Evolutionary conservation across 225 moss, liverwort and hornwort species (phyloP).

Genomic region (Anthoceros angustus): DNA sequence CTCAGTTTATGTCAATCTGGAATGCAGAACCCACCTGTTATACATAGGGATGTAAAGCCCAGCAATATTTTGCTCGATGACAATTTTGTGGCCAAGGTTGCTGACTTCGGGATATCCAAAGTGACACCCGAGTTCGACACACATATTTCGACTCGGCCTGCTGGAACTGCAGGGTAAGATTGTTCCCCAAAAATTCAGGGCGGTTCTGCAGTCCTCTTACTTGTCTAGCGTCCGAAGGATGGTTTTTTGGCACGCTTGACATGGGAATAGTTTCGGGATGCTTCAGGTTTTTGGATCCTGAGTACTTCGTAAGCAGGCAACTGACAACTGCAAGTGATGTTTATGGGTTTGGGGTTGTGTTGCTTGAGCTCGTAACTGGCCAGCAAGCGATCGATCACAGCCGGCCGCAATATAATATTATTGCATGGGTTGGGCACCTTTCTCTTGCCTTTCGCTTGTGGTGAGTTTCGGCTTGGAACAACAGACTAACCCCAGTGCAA

Average conservation of each 20-base stretch:
- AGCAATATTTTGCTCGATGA: slow-evolving; percentile 9
- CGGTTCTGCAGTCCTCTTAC: not conserved
- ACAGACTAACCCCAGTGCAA: not conserved
- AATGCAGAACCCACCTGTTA: not conserved
- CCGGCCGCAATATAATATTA: not conserved
- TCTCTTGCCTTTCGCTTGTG: not conserved
- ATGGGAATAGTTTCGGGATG: not conserved
- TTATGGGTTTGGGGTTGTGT: not conserved
- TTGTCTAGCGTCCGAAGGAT: not conserved
- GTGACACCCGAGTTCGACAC: not conserved
- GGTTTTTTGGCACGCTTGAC: not conserved
- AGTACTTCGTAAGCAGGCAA: not conserved
- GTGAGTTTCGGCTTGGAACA: not conserved
- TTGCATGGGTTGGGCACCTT: not conserved
- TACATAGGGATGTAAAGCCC: slow-evolving; percentile 8
- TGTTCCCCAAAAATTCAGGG: not conserved
- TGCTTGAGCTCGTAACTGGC: not conserved
- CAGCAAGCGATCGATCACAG: not conserved
- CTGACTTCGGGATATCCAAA: slow-evolving; percentile 12
- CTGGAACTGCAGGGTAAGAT: not conserved
- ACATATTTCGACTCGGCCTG: not conserved
- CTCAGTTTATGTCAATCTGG: not conserved
- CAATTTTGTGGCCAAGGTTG: slow-evolving; percentile 6
- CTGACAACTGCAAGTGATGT: not conserved
- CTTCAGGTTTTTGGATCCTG: not conserved